Evolutionary conservation across 2,329 filamentous ascomycete genomes (phyloP), one percentile per base, ranked within the genome.

Genomic region (Hymenoscyphus salicellus): DNA sequence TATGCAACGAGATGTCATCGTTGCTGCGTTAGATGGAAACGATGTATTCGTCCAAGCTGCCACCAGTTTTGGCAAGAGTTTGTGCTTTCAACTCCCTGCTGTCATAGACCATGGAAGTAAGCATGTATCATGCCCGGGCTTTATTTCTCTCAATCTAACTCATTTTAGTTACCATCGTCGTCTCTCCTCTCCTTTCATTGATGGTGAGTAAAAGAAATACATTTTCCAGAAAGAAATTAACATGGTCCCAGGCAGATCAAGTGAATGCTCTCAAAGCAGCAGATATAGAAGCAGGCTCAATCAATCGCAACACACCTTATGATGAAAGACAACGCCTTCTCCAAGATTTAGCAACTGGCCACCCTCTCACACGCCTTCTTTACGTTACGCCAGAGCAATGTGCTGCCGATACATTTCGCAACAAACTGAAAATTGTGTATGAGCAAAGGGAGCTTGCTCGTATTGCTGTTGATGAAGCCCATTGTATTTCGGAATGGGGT

Each of bases 401-500:
- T 76, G 86, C 89, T 38, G 85, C 86, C 4, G 85, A 92, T 66
- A 83, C 84, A 64, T 97, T 98, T 77, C 89, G 93, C 46, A 85
- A 87, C 66, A 86, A 88, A 58, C 80, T 97, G 8, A 83, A 85
- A 66, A 80, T 90, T 4, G 89, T 97, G 16, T 81, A 97, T 74
- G 81, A 86, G 65, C 93, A 97, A 76, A 85, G 86, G 64, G 92
- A 97, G 77, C 84, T 98, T n/a, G 89, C 90, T 10, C 87, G 94
- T 16, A 86, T 98, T 68, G 94, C 91, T 58, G 88, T 98, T 64
- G 94, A 98, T 74, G 94, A 98, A 79, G 94, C 94, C 1, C 94
- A 98, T 77, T 98, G 94, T 76, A 96, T 98, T 71, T 96, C 92
- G 28, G 93, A 97, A 87, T 97, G 94, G 94, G 94, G 94, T 1